Evolutionary conservation across 768 basidiomycete species (phyloP), one percentile per base, ranked within the genome.

Genomic region (Hypsizygus marmoreus): DNA sequence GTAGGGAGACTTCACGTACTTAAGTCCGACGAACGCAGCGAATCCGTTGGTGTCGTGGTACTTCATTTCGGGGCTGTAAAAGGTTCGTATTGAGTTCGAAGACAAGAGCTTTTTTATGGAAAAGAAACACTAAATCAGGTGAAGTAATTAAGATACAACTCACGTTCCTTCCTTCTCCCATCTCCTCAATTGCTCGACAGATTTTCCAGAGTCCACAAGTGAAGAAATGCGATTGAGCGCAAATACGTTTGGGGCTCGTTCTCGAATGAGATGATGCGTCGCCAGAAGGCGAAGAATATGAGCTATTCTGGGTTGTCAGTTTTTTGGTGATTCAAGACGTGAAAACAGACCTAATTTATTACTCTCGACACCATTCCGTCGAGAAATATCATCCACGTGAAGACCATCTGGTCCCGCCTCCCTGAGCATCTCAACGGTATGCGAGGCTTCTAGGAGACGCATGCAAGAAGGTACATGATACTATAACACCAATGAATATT

Each of bases 381-480:
- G 58, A 9, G 73, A 76, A 39, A 83, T 73, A 24, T 56, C 55
- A 12, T 72, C 58, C 22, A 79, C 79, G 55, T 80, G 80, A 47
- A 80, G 55, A 9, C 77, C 78, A 10, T 59, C 48, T 0, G 77
- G 70, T 1, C 84, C 86, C 11, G 82, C 80, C 44, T 81, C 82
- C 8, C 83, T 77, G 1, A 91, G 69, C 11, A 89, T 78, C 58
- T 91, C 88, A 6, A 77, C 76, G 20, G 80, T 74, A 57, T 89
- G 83, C 1, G 86, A 77, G 3, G 84, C 82, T 60, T 90, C 87
- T 12, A 90, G 61, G 24, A 90, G 72, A 14, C 87, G 80, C 63
- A 91, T 70, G 57, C 86, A 88, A 4, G 85, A 80, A 0, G 88
- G 85, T 13, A 90, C 70, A 57, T 87, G 84, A 55, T 88, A 88